These are phyloP conservation scores for Globisporangium spiculum DNA, from an alignment of 352 stramenopile genomes.

Conservation along the genomic window DNA sequence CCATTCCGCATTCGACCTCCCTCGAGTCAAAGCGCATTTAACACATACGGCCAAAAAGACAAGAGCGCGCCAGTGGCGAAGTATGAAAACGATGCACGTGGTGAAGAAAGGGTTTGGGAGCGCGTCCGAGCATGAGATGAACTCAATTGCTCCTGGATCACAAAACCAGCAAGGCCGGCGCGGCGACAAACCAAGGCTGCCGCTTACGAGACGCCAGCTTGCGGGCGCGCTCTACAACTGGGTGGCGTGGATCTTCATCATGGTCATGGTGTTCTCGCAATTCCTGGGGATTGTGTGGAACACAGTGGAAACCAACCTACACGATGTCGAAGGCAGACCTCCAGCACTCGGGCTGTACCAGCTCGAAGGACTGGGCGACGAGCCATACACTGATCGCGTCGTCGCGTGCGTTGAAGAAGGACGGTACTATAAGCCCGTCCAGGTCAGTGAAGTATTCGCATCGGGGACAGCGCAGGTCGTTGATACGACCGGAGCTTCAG, in stretches of 20 bases:
- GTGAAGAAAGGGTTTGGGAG: too few species aligned
- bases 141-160: too few species aligned
- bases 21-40: too few species aligned
- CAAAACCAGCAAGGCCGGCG: too few species aligned
- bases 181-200: too few species aligned
- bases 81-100: too few species aligned
- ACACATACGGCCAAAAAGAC: too few species aligned
- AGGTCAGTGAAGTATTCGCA: constrained; percentile 16
- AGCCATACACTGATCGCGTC: constrained; percentile 41
- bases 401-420: constrained; percentile 44
- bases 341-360: constrained; percentile 8
- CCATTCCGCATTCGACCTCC: too few species aligned
- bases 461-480: background rate
- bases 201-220: background rate
- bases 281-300: constrained; percentile 17
- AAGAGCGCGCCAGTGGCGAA: too few species aligned
- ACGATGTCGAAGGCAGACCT: background rate
- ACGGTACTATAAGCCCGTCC: constrained; percentile 30
- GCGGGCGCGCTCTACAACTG: constrained; percentile 14
- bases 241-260: constrained; percentile 7
- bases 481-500: constrained; percentile 18
- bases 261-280: constrained; percentile 12
- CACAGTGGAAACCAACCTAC: background rate
- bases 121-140: too few species aligned
- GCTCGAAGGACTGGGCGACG: constrained; percentile 33